Evolutionary conservation across 345 rosid species (phyloP).

Genomic region (Moricandia arvensis): DNA sequence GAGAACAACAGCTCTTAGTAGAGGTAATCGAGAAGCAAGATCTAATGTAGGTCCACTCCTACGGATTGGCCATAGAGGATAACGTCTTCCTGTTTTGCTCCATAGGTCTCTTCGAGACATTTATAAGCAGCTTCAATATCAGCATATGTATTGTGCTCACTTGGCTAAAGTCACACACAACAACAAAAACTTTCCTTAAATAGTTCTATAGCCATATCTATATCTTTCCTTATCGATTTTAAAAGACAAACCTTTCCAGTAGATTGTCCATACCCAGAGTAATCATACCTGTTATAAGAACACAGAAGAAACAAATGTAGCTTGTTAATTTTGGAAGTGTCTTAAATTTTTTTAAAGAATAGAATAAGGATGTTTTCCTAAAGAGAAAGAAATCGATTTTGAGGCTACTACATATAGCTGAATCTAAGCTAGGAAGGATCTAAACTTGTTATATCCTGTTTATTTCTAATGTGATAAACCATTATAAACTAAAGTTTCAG

Average conservation of each 20-base stretch:
- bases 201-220: conserved; percentile 3
- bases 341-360: no score
- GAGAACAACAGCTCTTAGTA: conserved; percentile 76
- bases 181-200: not conserved
- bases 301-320: conserved; percentile 16
- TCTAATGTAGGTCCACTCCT: conserved; percentile 96
- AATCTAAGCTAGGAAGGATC: conserved; percentile 12
- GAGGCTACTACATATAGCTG: no score
- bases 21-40: conserved; percentile 78
- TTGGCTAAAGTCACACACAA: conserved; percentile 62
- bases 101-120: conserved; percentile 92
- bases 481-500: not conserved
- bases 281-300: conserved; percentile 69
- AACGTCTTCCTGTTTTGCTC: conserved; percentile 80
- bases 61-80: conserved; percentile 98
- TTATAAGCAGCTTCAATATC: conserved; percentile 95
- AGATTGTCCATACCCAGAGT: conserved; percentile 95
- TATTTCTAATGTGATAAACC: not conserved
- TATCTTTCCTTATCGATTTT: not conserved
- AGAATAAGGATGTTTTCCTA: no score
- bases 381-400: no score
- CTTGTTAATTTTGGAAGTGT: no score
- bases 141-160: conserved; percentile 95
- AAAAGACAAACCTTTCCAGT: conserved; percentile 79
- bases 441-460: not conserved